phyloP scores from a whole-genome alignment of 139 green algal species.

The Chlamydomonas schloesseri region DNA sequence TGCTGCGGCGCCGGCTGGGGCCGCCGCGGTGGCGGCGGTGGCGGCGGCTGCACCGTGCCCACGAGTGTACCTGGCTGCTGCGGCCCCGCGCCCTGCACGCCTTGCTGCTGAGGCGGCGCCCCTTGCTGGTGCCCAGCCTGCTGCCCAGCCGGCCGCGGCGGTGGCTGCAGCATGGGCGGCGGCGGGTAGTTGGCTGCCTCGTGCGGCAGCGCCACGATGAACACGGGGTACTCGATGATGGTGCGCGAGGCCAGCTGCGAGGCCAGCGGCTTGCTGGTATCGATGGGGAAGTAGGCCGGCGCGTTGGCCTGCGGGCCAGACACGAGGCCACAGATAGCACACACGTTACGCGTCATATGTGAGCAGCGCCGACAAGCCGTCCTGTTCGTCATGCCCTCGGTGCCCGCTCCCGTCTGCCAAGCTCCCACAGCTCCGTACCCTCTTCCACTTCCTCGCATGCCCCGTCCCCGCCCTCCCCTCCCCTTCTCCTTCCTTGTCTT shows the following conservation, averaged over 20 bases:
- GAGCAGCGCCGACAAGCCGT: no score
- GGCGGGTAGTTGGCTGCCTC: slow-evolving; percentile 33
- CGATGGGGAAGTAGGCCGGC: slow-evolving; percentile 56
- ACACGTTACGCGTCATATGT: no score
- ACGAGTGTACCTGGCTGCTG: not conserved
- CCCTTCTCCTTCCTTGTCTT: no score
- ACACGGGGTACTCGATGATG: slow-evolving; percentile 66
- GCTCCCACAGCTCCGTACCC: no score
- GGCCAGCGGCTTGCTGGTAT: slow-evolving; percentile 38
- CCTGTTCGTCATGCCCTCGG: no score
- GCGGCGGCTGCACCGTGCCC: not conserved
- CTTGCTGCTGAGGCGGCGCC: not conserved
- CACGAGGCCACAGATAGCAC: no score
- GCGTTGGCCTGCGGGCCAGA: slow-evolving; percentile 57
- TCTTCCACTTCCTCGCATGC: no score
- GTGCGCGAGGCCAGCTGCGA: slow-evolving; percentile 55
- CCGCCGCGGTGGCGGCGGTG: not conserved
- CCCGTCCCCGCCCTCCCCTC: no score
- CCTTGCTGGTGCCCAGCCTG: not conserved
- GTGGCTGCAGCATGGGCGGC: not conserved
- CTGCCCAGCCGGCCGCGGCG: not conserved
- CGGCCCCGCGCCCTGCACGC: not conserved
- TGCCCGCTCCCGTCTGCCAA: no score
- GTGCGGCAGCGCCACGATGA: slow-evolving; percentile 54
- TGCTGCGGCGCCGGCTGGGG: not conserved